Base-by-base conservation (phyloP, 2,329 filamentous ascomycete genomes). In the Fusarium concolor region DNA sequence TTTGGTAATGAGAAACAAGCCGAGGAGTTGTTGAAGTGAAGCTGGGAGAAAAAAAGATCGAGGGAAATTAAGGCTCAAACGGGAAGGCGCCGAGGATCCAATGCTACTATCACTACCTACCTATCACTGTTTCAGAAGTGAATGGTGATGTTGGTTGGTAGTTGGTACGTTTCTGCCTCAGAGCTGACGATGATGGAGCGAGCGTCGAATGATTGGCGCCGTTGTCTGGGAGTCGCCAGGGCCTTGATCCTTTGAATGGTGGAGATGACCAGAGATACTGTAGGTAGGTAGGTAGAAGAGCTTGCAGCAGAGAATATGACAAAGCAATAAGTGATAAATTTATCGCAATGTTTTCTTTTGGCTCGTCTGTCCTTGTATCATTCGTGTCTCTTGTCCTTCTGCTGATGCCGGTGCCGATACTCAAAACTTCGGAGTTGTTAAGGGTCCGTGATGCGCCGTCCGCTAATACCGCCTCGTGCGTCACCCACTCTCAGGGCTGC, bases 131-230 rank as follows among this genome's bases (percentile, higher is more conserved):
- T 69, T 64, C 57, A 68, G 65, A 62, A 56, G 43, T 37, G 41
- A 68, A 53, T 37, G 18, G 46, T 54, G 61, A 62, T 70, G 71
- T 67, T 60, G 70, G 70, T 62, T 53, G 46, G 20, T 39, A 51
- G 28, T 69, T 61, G 61, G 60, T 39, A 51, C 24, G 42, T 38
- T 43, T 58, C 49, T 43, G 15, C 37, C 57, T 28, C 20, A 37
- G 43, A 45, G 65, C 58, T 67, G 65, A 59, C 49, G 62, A 63
- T 71, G 55, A 45, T 65, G 56, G 53, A 65, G 63, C 55, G 46
- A 58, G 61, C 56, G 62, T 63, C 52, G 44, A 71, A 59, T 71
- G 67, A 71, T 73, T 73, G 69, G 71, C 64, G 67, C 69, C 64
- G 71, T 58, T 47, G 71, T 72, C 61, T 65, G 62, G 67, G 69